phyloP scores from a whole-genome alignment of 78 protist genomes.

The Dictyostelium capitatum region DNA sequence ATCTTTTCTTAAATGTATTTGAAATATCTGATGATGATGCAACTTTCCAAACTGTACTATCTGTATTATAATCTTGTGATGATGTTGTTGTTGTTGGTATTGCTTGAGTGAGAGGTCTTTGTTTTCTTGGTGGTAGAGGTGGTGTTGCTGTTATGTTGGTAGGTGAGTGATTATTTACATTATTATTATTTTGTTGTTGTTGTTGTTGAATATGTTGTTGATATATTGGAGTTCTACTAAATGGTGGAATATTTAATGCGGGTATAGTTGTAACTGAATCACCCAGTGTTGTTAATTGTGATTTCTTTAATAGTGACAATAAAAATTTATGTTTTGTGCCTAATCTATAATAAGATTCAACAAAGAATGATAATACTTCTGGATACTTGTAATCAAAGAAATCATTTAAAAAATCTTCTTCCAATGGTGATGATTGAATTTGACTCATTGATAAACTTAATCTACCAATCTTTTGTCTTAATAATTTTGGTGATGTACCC shows the following conservation, averaged over 20 bases:
- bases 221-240: slow-evolving; percentile 1
- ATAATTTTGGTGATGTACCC: neutral
- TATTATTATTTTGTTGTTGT: neutral
- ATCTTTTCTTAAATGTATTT: neutral
- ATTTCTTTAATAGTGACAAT: slow-evolving; percentile 12
- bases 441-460: neutral
- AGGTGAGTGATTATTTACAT: neutral
- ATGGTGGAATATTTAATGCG: slow-evolving; percentile 66
- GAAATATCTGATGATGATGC: neutral
- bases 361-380: slow-evolving; percentile 39
- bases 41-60: neutral
- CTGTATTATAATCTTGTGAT: neutral
- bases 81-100: neutral
- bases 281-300: slow-evolving; percentile 25
- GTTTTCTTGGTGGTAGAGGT: neutral
- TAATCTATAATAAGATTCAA: slow-evolving; percentile 35
- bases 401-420: slow-evolving; percentile 17
- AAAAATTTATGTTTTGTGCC: slow-evolving; percentile 1
- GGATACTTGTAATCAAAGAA: slow-evolving; percentile 42
- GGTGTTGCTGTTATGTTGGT: neutral
- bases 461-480: slow-evolving; percentile 17
- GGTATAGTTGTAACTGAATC: slow-evolving; percentile 37
- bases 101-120: neutral
- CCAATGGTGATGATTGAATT: neutral
- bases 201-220: neutral